Evolutionary conservation across 2,329 filamentous ascomycete species (phyloP), one percentile per base, ranked within the genome.

Genomic region (Sporothrix luriei): DNA sequence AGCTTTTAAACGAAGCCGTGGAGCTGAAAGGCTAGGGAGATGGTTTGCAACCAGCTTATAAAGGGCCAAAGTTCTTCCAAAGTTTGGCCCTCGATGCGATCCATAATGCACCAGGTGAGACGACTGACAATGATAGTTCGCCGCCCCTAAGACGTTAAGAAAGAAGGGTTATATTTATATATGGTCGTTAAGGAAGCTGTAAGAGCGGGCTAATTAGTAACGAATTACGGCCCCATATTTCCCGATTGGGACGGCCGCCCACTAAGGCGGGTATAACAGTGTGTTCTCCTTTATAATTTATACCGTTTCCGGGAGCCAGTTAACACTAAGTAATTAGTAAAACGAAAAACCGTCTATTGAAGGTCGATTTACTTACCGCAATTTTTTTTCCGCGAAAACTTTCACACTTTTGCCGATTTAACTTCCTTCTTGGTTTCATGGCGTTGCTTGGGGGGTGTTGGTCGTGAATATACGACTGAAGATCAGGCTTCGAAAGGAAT

Each of bases 31-130:
- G 67, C 67, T 64, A 69, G 52, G 52, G 40, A 52, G 62, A 69
- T 61, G 26, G 68, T 66, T 46, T 69, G 68, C 51, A 69, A 5
- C 68, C 68, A 66, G 51, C 68, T 43, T 61, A 69, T 66, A 29
- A 51, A 66, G 68, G 61, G n/a, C 68, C 68, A 69, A 66, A 52
- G 40, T 61, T 66, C 62, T 52, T 70, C 68, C 64, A 67, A 67
- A 66, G 52, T 62, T 67, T 67, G 62, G 43, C 68, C 62, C 38
- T 40, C 54, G 29, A 70, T 66, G 43, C 52, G 62, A 67, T 70
- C 68, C 43, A 62, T 67, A 43, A 68, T 68, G 57, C 67, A 68
- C 67, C 55, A 68, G 67, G 55, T 54, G 48, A 62, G 19, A 62
- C n/a, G 55, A 46, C 55, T 57, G 48, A 68, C 67, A 54, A 62